Percentiles rank a stretch among this genome's conserved stretches.
phyloP scores from a whole-genome alignment of 345 rosid species.

The Psidium guajava region DNA sequence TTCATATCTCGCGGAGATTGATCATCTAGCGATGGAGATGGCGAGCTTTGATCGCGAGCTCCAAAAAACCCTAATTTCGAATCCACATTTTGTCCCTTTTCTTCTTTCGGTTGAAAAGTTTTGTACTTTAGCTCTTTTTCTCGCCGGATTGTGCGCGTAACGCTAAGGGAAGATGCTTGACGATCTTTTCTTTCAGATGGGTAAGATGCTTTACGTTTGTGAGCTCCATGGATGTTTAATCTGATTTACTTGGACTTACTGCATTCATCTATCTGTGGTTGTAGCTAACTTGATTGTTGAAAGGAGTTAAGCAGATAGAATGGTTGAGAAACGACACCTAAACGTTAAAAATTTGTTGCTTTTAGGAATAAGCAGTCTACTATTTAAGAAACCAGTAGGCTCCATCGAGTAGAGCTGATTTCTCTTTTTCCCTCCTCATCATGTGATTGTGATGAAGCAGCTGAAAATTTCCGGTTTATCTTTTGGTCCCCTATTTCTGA shows the following conservation, averaged over 20 bases:
- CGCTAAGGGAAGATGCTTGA: background rate
- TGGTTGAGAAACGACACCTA: background rate
- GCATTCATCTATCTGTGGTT: background rate
- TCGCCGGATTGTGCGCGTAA: background rate
- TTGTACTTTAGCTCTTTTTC: background rate
- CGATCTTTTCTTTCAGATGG: background rate
- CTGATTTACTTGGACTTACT: background rate
- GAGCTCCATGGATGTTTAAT: background rate
- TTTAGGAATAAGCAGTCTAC: background rate
- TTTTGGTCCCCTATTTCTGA: background rate
- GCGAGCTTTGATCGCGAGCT: background rate
- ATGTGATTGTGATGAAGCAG: background rate
- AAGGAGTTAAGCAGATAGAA: background rate
- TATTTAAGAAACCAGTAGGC: background rate
- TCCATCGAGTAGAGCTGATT: background rate
- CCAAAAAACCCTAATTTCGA: background rate
- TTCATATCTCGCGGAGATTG: background rate
- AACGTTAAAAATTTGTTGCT: background rate
- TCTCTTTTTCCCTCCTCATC: background rate
- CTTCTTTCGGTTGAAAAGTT: background rate
- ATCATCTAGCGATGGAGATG: background rate
- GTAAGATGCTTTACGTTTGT: background rate
- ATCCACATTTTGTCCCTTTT: background rate
- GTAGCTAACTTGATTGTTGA: background rate
- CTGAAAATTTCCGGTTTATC: background rate